Base-by-base conservation (phyloP, 202 grass and related monocot species). In the Cymbopogon flexuosus region DNA sequence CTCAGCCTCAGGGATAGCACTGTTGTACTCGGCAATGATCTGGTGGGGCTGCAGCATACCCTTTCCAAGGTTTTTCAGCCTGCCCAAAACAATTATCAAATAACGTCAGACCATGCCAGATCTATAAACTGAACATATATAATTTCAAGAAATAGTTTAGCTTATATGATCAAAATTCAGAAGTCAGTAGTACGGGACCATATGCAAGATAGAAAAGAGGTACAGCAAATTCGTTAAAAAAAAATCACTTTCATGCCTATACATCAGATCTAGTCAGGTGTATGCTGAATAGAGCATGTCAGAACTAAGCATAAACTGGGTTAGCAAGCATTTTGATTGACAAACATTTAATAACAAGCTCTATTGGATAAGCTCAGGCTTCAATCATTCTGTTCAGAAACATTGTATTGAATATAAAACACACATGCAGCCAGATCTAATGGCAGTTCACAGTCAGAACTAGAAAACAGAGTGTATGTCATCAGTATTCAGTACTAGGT, bases 31-130 rank as follows among this genome's bases (percentile, higher is more conserved):
- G 29, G 92, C 87, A 4, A 88, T 77, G 73, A 99, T 91, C 87
- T 99, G 96, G 84, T 99, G 96, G 2, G 88, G 84, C 72, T 86
- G 92, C 73, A 99, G 88, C 96, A 99, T 99, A 42, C 96, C 96
- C 67, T 91, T 99, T 75, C 96, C 96, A 81, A 87, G 92, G 78
- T 93, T 78, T 47, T 88, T 87, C 85, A 99, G 52, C 84, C 92
- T 99, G 76, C 47, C 23, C 41, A 77, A 79, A 81, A 46, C 33
- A 68, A 40, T 33, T 60, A 12, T 40, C 0, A 16, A 12, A 47
- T 66, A n/a, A 33, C 34, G 31, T 62, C 65, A 83, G 51, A 68
- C 33, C 9, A 78, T 43, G 30, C 56, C 43, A 79, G 37, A 70
- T 52, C 43, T 72, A 19, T 36, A 22, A 10, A 66, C 9, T 49